Evolutionary conservation across 352 stramenopile genomes (phyloP).

Genomic region (Globisporangium megalacanthum): DNA sequence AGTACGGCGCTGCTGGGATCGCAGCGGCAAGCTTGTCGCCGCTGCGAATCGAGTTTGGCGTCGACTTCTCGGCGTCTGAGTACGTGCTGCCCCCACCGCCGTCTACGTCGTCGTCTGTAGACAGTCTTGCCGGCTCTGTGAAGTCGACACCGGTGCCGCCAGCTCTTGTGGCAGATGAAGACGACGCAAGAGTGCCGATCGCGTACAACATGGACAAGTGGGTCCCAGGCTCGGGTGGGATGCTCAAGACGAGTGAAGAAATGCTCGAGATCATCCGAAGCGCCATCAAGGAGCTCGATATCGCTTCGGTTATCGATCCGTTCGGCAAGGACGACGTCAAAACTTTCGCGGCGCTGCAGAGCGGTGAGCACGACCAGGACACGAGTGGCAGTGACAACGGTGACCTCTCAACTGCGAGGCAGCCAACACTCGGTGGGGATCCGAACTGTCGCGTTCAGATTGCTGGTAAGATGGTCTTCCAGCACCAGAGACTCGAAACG

Average conservation of each 20-base stretch:
- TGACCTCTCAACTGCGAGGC: neutral
- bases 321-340: slow-evolving; percentile 55
- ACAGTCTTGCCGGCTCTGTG: neutral
- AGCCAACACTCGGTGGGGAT: slow-evolving; percentile 26
- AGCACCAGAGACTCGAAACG: slow-evolving; percentile 29
- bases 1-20: slow-evolving; percentile 17
- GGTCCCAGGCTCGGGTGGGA: slow-evolving; percentile 35
- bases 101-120: neutral
- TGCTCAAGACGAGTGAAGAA: slow-evolving; percentile 55
- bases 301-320: slow-evolving; percentile 52
- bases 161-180: neutral
- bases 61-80: slow-evolving; percentile 59
- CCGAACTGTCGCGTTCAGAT: slow-evolving; percentile 44
- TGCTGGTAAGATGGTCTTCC: slow-evolving; percentile 30
- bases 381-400: neutral
- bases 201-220: slow-evolving; percentile 73
- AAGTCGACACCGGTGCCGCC: neutral
- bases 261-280: slow-evolving; percentile 50
- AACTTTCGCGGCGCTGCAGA: slow-evolving; percentile 39
- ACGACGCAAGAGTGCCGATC: slow-evolving; percentile 14
- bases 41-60: slow-evolving; percentile 44
- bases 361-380: slow-evolving; percentile 32
- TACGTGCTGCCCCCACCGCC: slow-evolving; percentile 27
- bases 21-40: slow-evolving; percentile 30
- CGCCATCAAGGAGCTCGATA: slow-evolving; percentile 43